These are phyloP conservation scores for Erodium texanum DNA, from an alignment of 441 rosid species.

Conservation along the genomic window DNA sequence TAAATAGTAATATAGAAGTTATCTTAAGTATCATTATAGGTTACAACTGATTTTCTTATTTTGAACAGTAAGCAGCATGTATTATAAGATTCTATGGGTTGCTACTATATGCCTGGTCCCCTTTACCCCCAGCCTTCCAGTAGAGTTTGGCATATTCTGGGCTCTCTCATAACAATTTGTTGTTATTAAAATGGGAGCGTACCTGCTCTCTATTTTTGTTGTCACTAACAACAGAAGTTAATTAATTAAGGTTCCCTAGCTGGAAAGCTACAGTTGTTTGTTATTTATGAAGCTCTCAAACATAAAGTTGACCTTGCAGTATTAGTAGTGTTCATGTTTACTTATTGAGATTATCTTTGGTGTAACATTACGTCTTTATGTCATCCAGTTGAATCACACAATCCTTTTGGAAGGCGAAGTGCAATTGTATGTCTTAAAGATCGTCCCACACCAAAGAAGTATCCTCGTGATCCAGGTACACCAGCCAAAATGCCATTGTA, in stretches of 20 bases:
- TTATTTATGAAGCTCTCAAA: neutral
- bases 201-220: neutral
- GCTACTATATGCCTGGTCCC: neutral
- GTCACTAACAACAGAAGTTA: neutral
- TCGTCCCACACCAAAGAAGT: slow-evolving; percentile 51
- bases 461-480: slow-evolving; percentile 78
- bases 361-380: slow-evolving; percentile 9
- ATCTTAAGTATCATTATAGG: neutral
- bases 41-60: neutral
- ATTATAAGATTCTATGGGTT: neutral
- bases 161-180: neutral
- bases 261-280: neutral
- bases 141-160: neutral
- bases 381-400: slow-evolving; percentile 65
- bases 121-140: neutral
- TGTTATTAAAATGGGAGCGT: neutral
- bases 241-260: slow-evolving; percentile 3
- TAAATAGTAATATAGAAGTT: neutral
- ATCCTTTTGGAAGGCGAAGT: slow-evolving; percentile 74
- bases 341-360: slow-evolving; percentile 13
- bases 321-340: slow-evolving; percentile 4
- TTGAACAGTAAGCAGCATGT: neutral
- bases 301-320: slow-evolving; percentile 8
- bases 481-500: slow-evolving; percentile 68
- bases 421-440: slow-evolving; percentile 61